Evolutionary conservation across 2,329 filamentous ascomycete genomes (phyloP), one percentile per base, ranked within the genome.

Genomic region (Fusarium multiceps): DNA sequence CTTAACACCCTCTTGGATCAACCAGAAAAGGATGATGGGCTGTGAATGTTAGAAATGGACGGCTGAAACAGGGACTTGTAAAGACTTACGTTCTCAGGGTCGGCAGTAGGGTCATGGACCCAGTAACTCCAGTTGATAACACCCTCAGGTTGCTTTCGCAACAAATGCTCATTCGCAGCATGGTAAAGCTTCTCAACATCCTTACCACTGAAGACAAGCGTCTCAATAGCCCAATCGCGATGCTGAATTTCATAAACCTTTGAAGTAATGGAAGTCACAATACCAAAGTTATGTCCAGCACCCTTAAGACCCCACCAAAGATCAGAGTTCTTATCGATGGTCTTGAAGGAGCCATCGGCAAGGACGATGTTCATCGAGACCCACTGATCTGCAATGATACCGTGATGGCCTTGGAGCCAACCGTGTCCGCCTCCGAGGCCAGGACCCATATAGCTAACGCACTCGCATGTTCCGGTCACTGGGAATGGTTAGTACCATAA

Each of bases 51-150:
- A 72, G 55, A 10, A 1, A 16, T 2, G 7, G 11, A 5, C 10
- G 9, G 28, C 13, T 30, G 28, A 1, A 1, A 30, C 13, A 7
- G 12, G 6, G 28, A 30, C 28, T 30, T 14, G 12, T 30, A 14
- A 30, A 1, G 2, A 73, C 78, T 74, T 40, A 82, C 80, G 32
- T 80, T 80, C 13, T 78, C 69, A 0, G 85, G 77, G 73, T 86
- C 83, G 6, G 78, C 60, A 13, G 72, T 72, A 4, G 82, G 76
- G 43, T 80, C 78, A 50, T 80, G 80, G 25, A 82, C 74, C 81
- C 82, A 83, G 75, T 84, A 85, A 0, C 81, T 83, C 83, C 82
- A 88, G 74, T 86, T 85, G 64, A 83, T 81, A 20, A 87, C 63
- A 37, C 82, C 82, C 3, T 73, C 66, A 18, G 82, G 79, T 73